A percentile compares a stretch with the other conserved stretches of the same genome.
phyloP scores from a whole-genome alignment of 106 monocot species.

The Dendrobium nobile region DNA sequence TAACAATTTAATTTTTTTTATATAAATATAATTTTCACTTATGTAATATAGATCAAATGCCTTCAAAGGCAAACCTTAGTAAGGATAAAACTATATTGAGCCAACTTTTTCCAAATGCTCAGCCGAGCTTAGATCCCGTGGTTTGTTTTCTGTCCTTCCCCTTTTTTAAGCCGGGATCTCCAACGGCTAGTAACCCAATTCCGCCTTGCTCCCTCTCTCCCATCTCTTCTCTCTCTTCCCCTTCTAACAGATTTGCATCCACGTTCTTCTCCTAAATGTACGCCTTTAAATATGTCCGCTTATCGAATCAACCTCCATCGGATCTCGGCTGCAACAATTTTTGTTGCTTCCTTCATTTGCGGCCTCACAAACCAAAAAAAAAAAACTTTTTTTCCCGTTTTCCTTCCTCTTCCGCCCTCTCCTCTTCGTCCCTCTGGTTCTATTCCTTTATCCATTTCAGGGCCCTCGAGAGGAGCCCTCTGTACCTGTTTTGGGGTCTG shows the following conservation, averaged over 20 bases:
- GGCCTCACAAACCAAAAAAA: background rate
- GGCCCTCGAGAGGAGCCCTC: background rate
- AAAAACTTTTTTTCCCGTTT: background rate
- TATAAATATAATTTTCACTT: too few relatives aligned
- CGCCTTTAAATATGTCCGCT: constrained; percentile 2
- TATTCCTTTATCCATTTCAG: background rate
- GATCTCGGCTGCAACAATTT: background rate
- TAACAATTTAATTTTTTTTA: too few relatives aligned
- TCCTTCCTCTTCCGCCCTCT: background rate
- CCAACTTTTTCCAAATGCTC: too few relatives aligned
- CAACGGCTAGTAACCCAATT: background rate
- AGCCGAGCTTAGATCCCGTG: too few relatives aligned
- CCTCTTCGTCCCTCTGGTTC: background rate
- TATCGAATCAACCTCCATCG: background rate
- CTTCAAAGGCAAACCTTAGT: too few relatives aligned
- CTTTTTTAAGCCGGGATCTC: background rate
- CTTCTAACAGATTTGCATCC: background rate
- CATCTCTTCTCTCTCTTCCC: background rate
- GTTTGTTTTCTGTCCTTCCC: too few relatives aligned
- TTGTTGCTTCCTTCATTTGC: background rate
- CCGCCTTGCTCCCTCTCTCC: background rate
- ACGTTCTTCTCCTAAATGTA: background rate
- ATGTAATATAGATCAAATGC: too few relatives aligned
- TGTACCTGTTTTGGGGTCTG: background rate
- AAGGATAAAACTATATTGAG: too few relatives aligned